Conservation (phyloP, 768 basidiomycete genomes). For the Tremella fuciformis region DNA sequence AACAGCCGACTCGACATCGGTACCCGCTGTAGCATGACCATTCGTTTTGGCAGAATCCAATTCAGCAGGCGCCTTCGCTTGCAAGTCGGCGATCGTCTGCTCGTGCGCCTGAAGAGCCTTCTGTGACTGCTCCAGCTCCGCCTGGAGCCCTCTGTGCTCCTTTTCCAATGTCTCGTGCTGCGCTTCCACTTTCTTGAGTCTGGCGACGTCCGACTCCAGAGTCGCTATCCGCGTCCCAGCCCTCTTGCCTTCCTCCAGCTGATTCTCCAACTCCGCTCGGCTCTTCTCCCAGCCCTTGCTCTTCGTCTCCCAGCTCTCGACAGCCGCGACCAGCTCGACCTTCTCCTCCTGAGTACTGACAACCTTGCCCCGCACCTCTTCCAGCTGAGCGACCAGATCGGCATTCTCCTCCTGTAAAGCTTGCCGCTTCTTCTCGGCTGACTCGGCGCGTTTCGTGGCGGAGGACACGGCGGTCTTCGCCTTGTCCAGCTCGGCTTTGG, state of each 20-base stretch:
- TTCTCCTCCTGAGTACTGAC: conserved; percentile 47
- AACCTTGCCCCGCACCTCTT: conserved; percentile 49
- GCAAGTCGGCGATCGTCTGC: too few species aligned
- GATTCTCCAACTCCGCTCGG: conserved; percentile 19
- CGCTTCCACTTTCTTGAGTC: conserved; percentile 1
- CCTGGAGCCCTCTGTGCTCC: not conserved
- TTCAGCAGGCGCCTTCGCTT: not conserved
- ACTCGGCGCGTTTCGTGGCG: conserved; percentile 37
- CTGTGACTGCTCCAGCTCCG: conserved; percentile 11
- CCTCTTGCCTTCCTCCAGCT: conserved; percentile 25
- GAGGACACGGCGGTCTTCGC: conserved; percentile 17
- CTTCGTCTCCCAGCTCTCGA: conserved; percentile 28
- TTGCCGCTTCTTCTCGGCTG: conserved; percentile 34
- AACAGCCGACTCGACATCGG: not conserved
- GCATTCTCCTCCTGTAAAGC: conserved; percentile 47
- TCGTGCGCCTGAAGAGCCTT: not conserved
- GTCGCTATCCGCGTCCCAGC: not conserved
- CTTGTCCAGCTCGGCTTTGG: conserved; percentile 21
- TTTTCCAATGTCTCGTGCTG: not conserved
- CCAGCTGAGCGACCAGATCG: conserved; percentile 44
- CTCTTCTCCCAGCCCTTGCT: conserved; percentile 24
- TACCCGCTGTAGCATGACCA: not conserved
- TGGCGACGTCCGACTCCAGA: conserved; percentile 9
- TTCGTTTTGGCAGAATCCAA: not conserved
- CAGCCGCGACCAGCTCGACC: not conserved